Conservation (phyloP, 1,284 basidiomycete genomes). For the Hymenochaete sp. region DNA sequence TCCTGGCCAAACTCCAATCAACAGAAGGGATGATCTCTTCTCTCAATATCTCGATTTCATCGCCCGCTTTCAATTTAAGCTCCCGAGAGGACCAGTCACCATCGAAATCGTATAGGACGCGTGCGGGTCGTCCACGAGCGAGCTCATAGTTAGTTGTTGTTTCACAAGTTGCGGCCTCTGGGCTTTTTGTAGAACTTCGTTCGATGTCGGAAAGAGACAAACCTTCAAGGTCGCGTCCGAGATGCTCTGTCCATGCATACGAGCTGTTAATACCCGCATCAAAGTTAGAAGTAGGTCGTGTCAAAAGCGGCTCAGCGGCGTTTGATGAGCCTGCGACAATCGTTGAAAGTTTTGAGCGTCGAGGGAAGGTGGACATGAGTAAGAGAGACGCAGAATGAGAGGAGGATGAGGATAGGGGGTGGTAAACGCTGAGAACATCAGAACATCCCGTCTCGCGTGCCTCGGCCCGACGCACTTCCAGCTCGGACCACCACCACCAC, state of each 20-base stretch:
- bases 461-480: too few relatives aligned
- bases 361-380: conserved; percentile 12
- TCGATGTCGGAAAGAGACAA: conserved; percentile 24
- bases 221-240: conserved; percentile 31
- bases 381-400: too few relatives aligned
- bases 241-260: conserved; percentile 60
- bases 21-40: conserved; percentile 42
- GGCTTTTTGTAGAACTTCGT: conserved; percentile 24
- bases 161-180: too few relatives aligned
- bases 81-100: conserved; percentile 68
- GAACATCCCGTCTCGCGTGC: too few relatives aligned
- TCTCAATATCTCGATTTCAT: conserved; percentile 54
- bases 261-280: conserved; percentile 72
- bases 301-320: conserved; percentile 2
- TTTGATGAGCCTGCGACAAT: background rate
- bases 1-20: conserved; percentile 64
- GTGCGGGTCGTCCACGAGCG: conserved; percentile 38
- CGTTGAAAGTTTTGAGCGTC: conserved; percentile 8
- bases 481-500: too few relatives aligned
- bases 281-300: conserved; percentile 32
- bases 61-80: conserved; percentile 53
- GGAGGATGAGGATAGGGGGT: too few relatives aligned
- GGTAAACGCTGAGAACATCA: too few relatives aligned
- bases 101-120: conserved; percentile 62
- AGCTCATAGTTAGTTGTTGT: conserved; percentile 13